Conservation (phyloP, 805 yeast species). For the Debaryomyces tyrocola region DNA sequence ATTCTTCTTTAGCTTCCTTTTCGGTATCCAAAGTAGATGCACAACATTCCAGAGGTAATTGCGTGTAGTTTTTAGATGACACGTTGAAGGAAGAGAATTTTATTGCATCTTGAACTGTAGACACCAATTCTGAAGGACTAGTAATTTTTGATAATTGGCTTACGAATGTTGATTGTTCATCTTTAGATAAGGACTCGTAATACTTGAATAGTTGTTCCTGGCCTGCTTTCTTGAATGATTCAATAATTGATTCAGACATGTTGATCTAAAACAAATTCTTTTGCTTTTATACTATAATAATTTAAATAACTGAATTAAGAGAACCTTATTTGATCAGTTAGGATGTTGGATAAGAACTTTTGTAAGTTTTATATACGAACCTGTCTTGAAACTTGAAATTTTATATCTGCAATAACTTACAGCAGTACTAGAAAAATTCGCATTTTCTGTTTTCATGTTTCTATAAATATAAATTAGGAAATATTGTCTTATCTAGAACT, state of each 20-base stretch:
- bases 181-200: slow-evolving; percentile 38
- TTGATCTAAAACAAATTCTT: not conserved
- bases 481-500: not conserved
- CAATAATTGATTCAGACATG: slow-evolving; percentile 14
- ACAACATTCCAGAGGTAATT: slow-evolving; percentile 45
- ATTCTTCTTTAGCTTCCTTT: slow-evolving; percentile 27
- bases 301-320: not conserved
- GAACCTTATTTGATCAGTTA: not conserved
- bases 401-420: not conserved
- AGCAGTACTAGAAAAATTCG: not conserved
- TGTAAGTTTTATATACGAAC: not conserved
- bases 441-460: too few relatives aligned
- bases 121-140: slow-evolving; percentile 41
- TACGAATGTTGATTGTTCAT: slow-evolving; percentile 36
- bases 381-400: too few relatives aligned
- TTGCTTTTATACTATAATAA: not conserved
- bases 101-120: slow-evolving; percentile 49
- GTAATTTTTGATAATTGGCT: slow-evolving; percentile 41
- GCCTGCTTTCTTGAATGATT: slow-evolving; percentile 43
- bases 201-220: slow-evolving; percentile 55
- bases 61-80: slow-evolving; percentile 36
- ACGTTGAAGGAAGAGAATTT: slow-evolving; percentile 27
- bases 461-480: not conserved
- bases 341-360: not conserved
- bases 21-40: slow-evolving; percentile 52